Percentiles rank a stretch among this genome's conserved stretches.
Evolutionary conservation across 108 stramenopile genomes (phyloP).

Genomic region (Mayamaea pseudoterrestris): DNA sequence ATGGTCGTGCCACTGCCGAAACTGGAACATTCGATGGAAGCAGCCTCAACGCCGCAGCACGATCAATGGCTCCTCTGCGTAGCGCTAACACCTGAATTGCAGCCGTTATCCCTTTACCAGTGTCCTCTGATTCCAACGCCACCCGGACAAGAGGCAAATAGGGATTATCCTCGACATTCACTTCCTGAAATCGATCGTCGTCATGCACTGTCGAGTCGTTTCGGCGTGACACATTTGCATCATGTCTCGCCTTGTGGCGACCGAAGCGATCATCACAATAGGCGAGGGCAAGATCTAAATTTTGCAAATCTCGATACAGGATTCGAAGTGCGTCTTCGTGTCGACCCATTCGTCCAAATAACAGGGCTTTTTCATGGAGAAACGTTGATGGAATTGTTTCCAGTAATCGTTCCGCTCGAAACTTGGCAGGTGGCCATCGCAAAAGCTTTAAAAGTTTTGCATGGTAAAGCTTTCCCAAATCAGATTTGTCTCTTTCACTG

Average conservation of each 20-base stretch:
- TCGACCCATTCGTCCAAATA: conserved; percentile 70
- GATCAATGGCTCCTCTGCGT: conserved; percentile 62
- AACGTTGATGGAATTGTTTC: conserved; percentile 64
- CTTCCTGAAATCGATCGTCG: neutral
- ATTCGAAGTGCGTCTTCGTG: conserved; percentile 81
- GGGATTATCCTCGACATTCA: conserved; percentile 24
- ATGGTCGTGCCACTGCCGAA: conserved; percentile 59
- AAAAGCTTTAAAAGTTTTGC: conserved; percentile 57
- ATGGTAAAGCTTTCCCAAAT: conserved; percentile 57
- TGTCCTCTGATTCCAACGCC: conserved; percentile 57
- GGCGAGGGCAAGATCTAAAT: conserved; percentile 72
- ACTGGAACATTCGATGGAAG: conserved; percentile 75
- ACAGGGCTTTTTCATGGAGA: conserved; percentile 63
- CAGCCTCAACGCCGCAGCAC: conserved; percentile 62
- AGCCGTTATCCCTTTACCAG: conserved; percentile 44
- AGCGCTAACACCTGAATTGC: conserved; percentile 77
- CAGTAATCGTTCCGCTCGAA: conserved; percentile 63
- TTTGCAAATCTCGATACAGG: conserved; percentile 57
- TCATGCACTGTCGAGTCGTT: neutral
- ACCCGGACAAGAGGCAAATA: conserved; percentile 80
- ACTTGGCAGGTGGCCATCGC: conserved; percentile 59
- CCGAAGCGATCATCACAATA: conserved; percentile 77
- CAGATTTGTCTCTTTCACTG: conserved; percentile 15
- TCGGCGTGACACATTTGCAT: conserved; percentile 25
- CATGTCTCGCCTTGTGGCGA: conserved; percentile 29